Evolutionary conservation across 2,329 filamentous ascomycete genomes (phyloP), one percentile per base, ranked within the genome.

Genomic region (Chaetomium sp.): DNA sequence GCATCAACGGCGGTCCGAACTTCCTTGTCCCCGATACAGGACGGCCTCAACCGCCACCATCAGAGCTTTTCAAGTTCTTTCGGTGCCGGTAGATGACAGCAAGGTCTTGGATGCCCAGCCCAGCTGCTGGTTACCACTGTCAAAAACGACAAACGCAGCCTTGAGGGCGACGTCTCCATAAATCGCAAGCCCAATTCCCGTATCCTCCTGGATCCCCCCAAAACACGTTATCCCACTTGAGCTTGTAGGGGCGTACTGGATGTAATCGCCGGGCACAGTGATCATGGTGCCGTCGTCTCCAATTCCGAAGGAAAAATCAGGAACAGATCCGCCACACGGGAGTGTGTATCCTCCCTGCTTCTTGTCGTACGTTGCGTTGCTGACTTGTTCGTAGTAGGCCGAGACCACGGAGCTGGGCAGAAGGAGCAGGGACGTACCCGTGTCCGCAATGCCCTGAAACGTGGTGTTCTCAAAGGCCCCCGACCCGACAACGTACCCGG

Each of bases 141-240:
- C 68, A 63, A 71, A 71, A 3, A 72, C 68, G 19, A 71, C 68
- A 69, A 70, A 72, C 4, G 68, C 69, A 4, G 67, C 61, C 66
- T 72, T 72, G 16, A 72, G 64, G 0, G 66, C 68, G n/a, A 71
- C 60, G 31, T 72, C 71, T 6, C 71, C 71, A 59, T 62, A 70
- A 33, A 72, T 71, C 5, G 69, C 47, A 47, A 71, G 67, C 10
- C 68, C 70, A 16, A 70, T 65, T 16, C 58, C 64, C 7, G 50
- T 50, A 50, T 70, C 57, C 19, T 27, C 21, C 80, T 91, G 89
- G 62, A 91, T 82, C 57, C 88, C 88, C 65, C 89, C 89, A 71
- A 82, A 90, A 81, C 88, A 90, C 45, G 64, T 78, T 3, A 71
- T 73, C 10, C 76, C 67, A 23, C 10, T 56, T 12, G 45, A 42